Evolutionary conservation across 2,329 filamentous ascomycete species (phyloP).

Genomic region (Sporothrix euskadiensis): DNA sequence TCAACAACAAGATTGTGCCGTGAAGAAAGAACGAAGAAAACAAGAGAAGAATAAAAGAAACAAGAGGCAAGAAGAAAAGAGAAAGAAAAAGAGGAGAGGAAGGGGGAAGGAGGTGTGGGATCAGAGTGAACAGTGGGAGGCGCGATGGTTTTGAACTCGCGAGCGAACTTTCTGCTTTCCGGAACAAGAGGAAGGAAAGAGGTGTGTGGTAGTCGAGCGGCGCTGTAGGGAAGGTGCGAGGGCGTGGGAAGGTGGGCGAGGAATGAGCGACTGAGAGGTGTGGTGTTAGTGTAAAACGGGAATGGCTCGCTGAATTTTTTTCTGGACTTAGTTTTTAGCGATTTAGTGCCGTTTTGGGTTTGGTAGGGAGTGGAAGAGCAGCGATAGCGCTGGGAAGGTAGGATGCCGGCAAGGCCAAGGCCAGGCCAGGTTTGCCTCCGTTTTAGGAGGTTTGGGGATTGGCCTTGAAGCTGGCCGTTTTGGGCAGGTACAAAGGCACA

Average conservation of each 20-base stretch:
- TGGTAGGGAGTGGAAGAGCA: neutral
- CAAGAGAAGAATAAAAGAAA: conserved; percentile 5
- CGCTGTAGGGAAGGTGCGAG: conserved; percentile 20
- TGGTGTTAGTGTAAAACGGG: conserved; percentile 30
- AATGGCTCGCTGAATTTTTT: conserved; percentile 18
- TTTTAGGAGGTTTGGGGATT: conserved; percentile 10
- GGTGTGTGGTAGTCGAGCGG: conserved; percentile 23
- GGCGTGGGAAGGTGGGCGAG: conserved; percentile 5
- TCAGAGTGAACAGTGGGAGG: conserved; percentile 25
- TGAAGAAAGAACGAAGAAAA: conserved; percentile 14
- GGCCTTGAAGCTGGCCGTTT: conserved; percentile 5
- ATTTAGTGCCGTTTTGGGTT: conserved; percentile 14
- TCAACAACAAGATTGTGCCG: neutral
- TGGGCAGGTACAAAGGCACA: neutral
- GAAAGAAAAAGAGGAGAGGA: neutral
- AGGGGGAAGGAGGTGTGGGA: conserved; percentile 20
- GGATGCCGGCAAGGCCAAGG: neutral
- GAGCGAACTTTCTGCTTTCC: neutral
- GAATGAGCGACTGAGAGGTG: conserved; percentile 21
- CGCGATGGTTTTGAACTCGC: conserved; percentile 31
- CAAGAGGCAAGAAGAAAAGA: conserved; percentile 1
- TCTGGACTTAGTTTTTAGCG: conserved; percentile 10
- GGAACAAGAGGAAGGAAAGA: conserved; percentile 20
- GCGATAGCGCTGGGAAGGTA: neutral
- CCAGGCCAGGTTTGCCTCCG: conserved; percentile 4